Conservation (phyloP, 305 asterid genomes). For the Stenogyne calaminthoides region DNA sequence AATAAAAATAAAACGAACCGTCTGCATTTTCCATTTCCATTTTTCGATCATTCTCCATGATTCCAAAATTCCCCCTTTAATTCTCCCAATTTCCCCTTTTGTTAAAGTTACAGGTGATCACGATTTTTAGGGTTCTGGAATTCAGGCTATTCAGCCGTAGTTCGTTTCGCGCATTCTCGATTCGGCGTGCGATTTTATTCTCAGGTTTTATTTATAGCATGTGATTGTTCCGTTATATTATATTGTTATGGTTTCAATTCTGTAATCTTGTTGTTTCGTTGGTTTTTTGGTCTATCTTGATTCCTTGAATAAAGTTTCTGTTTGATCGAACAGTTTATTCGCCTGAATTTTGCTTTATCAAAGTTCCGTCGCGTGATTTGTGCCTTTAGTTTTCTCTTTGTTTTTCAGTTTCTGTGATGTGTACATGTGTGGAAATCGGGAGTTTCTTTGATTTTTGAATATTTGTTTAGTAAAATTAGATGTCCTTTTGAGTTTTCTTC, state of each 20-base stretch:
- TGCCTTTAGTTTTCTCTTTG: slow-evolving; percentile 4
- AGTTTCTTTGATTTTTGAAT: background rate
- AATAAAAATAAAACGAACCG: background rate
- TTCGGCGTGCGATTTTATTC: slow-evolving; percentile 21
- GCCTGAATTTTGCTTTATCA: slow-evolving; percentile 16
- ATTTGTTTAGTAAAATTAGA: background rate
- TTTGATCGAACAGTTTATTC: slow-evolving; percentile 16
- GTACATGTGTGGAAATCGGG: background rate
- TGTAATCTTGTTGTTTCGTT: background rate
- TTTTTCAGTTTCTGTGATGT: background rate
- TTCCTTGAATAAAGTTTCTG: slow-evolving; percentile 4
- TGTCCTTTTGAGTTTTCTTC: slow-evolving; percentile 4
- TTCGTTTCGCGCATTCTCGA: slow-evolving; percentile 21
- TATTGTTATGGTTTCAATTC: slow-evolving; percentile 2
- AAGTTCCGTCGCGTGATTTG: slow-evolving; percentile 5
- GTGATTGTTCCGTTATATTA: slow-evolving; percentile 22
- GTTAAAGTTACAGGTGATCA: slow-evolving; percentile 25
- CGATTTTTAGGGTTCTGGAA: slow-evolving; percentile 29
- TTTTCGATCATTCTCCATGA: slow-evolving; percentile 18
- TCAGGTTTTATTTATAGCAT: slow-evolving; percentile 16
- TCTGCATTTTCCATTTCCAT: background rate
- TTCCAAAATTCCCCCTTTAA: slow-evolving; percentile 28
- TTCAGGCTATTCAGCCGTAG: slow-evolving; percentile 10
- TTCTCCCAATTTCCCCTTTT: slow-evolving; percentile 21
- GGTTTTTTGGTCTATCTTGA: background rate